Percentiles rank a stretch among this genome's conserved stretches.
Conservation (phyloP, 192 early-diverging fungal genomes). For the Coemansia sp. region DNA sequence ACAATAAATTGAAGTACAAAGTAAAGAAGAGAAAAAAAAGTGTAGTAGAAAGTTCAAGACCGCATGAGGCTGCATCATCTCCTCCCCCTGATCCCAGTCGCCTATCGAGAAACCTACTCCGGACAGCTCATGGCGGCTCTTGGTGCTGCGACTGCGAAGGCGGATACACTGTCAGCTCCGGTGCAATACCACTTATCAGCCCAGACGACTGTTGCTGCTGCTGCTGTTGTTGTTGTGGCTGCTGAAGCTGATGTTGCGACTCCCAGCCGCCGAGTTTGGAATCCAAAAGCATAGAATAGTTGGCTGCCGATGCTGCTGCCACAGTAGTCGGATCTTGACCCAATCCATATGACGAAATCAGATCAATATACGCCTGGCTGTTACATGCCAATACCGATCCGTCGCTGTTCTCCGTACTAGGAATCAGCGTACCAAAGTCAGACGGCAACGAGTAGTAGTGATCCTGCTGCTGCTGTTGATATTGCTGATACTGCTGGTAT, state of each 20-base stretch:
- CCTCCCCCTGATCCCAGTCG: background rate
- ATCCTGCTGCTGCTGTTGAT: slow-evolving; percentile 17
- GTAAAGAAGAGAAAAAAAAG: background rate
- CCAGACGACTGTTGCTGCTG: background rate
- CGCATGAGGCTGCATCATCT: background rate
- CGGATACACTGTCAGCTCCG: slow-evolving; percentile 36
- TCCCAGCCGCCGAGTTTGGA: background rate
- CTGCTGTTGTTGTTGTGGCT: background rate
- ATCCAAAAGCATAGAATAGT: background rate
- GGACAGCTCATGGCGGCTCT: background rate
- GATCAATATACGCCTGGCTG: slow-evolving; percentile 12
- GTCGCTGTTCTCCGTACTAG: background rate
- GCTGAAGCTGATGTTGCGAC: slow-evolving; percentile 3
- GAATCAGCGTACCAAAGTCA: background rate
- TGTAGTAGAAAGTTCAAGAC: background rate
- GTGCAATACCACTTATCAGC: slow-evolving; percentile 25
- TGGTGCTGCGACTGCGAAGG: background rate
- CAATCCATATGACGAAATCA: slow-evolving; percentile 6
- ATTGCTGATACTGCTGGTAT: slow-evolving; percentile 9
- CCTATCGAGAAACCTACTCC: background rate
- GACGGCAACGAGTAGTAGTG: slow-evolving; percentile 1
- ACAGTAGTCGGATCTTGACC: background rate
- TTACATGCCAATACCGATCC: slow-evolving; percentile 4
- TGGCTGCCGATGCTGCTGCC: background rate
- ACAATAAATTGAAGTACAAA: background rate